Evolutionary conservation across 148 eudicot genomes (phyloP).

Genomic region (Simmondsia chinensis): DNA sequence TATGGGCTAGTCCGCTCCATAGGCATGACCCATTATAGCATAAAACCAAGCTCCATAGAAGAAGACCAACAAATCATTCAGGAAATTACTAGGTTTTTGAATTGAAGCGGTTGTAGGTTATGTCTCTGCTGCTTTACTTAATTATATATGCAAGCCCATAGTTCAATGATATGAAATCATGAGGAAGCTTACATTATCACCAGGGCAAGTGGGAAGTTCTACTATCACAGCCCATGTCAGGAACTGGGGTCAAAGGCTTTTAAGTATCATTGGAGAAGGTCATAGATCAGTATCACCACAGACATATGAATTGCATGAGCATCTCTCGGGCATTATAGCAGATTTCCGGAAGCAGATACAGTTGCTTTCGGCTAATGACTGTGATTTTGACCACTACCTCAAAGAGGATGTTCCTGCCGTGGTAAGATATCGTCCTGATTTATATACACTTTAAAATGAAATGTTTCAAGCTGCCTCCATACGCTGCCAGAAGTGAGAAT

Average conservation of each 20-base stretch:
- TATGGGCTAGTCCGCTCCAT: too few relatives aligned
- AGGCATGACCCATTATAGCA: too few relatives aligned
- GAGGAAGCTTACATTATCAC: constrained; percentile 17
- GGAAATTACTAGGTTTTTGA: too few relatives aligned
- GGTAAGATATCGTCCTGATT: too few relatives aligned
- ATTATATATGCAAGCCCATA: not conserved
- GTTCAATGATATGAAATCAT: not conserved
- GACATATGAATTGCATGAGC: constrained; percentile 19
- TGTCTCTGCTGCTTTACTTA: not conserved
- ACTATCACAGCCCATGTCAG: constrained; percentile 15
- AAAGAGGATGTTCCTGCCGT: constrained; percentile 52
- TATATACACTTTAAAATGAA: too few relatives aligned
- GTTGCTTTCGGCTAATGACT: constrained; percentile 31
- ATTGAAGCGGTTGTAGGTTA: too few relatives aligned
- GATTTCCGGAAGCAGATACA: constrained; percentile 38
- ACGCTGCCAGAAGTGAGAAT: not conserved
- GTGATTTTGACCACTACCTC: constrained; percentile 58
- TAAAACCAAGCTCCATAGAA: too few relatives aligned
- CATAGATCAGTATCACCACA: constrained; percentile 18
- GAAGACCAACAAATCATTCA: too few relatives aligned
- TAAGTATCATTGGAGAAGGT: constrained; percentile 18
- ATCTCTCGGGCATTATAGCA: constrained; percentile 16
- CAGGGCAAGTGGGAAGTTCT: constrained; percentile 16
- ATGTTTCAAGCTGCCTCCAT: too few relatives aligned
- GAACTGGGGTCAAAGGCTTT: constrained; percentile 19